These are phyloP conservation scores for Dichotomocladium elegans DNA, from an alignment of 371 early-diverging fungal genomes.

Conservation along the genomic window DNA sequence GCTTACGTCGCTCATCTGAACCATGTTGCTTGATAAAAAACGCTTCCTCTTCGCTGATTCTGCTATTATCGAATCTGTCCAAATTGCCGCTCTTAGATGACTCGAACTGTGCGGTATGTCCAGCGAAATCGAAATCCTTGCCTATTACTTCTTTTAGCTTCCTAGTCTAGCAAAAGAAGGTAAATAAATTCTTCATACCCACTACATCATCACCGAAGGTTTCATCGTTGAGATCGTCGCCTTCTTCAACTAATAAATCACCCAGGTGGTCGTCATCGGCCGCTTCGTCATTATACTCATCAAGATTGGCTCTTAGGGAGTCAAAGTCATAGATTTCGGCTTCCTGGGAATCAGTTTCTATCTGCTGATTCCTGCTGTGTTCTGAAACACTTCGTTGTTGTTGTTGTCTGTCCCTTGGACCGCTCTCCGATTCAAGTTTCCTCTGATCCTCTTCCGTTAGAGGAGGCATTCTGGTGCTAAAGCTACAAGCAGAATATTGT, in stretches of 20 bases:
- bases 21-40: slow-evolving; percentile 48
- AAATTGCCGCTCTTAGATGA: slow-evolving; percentile 19
- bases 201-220: slow-evolving; percentile 74
- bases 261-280: slow-evolving; percentile 46
- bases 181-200: slow-evolving; percentile 26
- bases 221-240: slow-evolving; percentile 79
- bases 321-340: slow-evolving; percentile 45
- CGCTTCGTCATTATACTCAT: slow-evolving; percentile 28
- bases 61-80: background rate
- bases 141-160: background rate
- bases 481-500: too few species aligned
- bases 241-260: slow-evolving; percentile 67
- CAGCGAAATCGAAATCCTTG: slow-evolving; percentile 71
- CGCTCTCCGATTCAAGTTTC: slow-evolving; percentile 29
- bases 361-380: slow-evolving; percentile 3
- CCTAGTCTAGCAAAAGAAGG: background rate
- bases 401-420: slow-evolving; percentile 15
- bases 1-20: too few species aligned
- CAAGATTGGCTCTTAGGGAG: slow-evolving; percentile 31
- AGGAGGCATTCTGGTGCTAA: slow-evolving; percentile 60
- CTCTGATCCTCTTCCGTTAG: slow-evolving; percentile 42
- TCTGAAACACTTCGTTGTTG: background rate
- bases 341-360: slow-evolving; percentile 8
- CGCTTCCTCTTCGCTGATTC: slow-evolving; percentile 54
- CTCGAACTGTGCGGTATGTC: slow-evolving; percentile 53